Conservation (phyloP, 2,329 filamentous ascomycete species). For the Xylariaceae sp. region DNA sequence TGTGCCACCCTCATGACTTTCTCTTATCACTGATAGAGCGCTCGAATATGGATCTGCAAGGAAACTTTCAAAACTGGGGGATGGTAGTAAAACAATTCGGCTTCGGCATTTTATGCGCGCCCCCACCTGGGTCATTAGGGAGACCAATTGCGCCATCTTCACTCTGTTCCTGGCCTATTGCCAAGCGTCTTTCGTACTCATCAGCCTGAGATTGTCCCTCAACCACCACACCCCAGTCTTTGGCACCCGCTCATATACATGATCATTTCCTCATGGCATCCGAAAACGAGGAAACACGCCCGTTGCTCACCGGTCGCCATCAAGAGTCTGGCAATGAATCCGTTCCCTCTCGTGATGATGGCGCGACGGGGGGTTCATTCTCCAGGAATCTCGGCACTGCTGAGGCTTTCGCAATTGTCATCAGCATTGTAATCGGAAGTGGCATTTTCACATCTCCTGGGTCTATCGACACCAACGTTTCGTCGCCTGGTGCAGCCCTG, state of each 20-base stretch:
- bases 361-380: constrained; percentile 35
- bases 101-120: too few species aligned
- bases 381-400: constrained; percentile 41
- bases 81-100: too few species aligned
- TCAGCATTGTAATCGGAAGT: constrained; percentile 69
- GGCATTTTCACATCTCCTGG: constrained; percentile 71
- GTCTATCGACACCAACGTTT: constrained; percentile 67
- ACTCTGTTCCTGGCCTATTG: too few species aligned
- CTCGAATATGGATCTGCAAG: too few species aligned
- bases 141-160: too few species aligned
- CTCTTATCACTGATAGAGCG: too few species aligned
- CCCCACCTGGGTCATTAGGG: too few species aligned
- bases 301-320: constrained; percentile 16
- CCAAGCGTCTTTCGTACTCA: too few species aligned
- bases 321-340: not conserved
- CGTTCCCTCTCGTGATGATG: constrained; percentile 1
- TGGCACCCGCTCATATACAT: not conserved
- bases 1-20: too few species aligned
- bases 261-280: constrained; percentile 14
- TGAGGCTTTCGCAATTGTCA: constrained; percentile 61
- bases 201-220: too few species aligned
- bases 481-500: constrained; percentile 64
- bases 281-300: constrained; percentile 21
- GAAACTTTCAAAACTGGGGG: too few species aligned
- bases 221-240: not conserved